phyloP scores from a whole-genome alignment of 441 rosid genomes.

The Adansonia rubrostipa region DNA sequence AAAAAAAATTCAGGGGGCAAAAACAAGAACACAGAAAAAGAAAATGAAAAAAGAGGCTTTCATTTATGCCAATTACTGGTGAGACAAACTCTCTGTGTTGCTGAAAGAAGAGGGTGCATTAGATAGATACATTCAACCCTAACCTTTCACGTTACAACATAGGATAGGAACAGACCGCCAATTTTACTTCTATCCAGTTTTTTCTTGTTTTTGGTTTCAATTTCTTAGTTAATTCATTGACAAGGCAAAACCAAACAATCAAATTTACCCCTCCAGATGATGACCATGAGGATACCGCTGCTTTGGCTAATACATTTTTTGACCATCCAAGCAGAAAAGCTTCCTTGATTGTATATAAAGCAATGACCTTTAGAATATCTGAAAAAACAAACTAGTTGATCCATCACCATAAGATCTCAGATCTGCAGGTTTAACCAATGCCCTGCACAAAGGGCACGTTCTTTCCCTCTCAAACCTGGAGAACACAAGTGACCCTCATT shows the following conservation, averaged over 20 bases:
- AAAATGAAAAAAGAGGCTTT: not conserved
- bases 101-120: conserved; percentile 8
- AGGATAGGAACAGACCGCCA: conserved; percentile 33
- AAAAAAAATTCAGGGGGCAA: too few species aligned
- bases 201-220: conserved; percentile 17
- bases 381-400: conserved; percentile 73
- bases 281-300: conserved; percentile 16
- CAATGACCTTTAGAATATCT: conserved; percentile 48
- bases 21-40: not conserved
- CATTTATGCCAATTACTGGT: conserved; percentile 33
- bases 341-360: conserved; percentile 29
- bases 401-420: conserved; percentile 77
- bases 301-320: conserved; percentile 23
- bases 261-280: conserved; percentile 32
- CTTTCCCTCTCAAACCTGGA: conserved; percentile 81
- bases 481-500: conserved; percentile 19
- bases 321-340: conserved; percentile 33
- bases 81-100: conserved; percentile 18
- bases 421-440: conserved; percentile 72
- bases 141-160: conserved; percentile 33
- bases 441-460: conserved; percentile 78
- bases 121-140: conserved; percentile 10
- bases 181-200: conserved; percentile 32
- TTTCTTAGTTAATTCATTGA: conserved; percentile 28
- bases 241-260: conserved; percentile 32